Evolutionary conservation across 78 protist genomes (phyloP), one percentile per base, ranked within the genome.

Genomic region (Dictyostelium intermedium): DNA sequence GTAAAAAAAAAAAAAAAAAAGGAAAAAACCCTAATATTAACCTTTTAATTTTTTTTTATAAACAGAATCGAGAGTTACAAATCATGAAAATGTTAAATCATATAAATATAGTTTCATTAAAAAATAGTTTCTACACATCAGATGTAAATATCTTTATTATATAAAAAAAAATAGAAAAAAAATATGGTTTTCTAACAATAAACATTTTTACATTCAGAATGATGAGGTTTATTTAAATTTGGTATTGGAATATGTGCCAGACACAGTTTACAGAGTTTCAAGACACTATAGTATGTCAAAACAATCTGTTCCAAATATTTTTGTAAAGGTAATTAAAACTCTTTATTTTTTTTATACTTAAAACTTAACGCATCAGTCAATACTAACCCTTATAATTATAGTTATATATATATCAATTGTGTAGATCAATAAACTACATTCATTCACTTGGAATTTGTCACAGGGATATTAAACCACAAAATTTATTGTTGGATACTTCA

Each of bases 211-310:
- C 30, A 5, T 78, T 1, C 23, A 91, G 96, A 93, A 94, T 60
- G 99, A 98, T 69, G 99, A 99, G 78, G 86, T 99, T 7, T 99
- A 98, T 84, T 95, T 99, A 39, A 99, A 99, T 89, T 96, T 99
- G 11, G 99, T 99, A 27, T 92, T 99, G 91, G 99, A 99, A 56
- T 99, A 91, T 85, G 92, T 99, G 1, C 99, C 99, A 0, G 98
- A 98, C 69, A 99, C 99, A 1, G 97, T 99, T 47, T 97, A 97
- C 91, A 83, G 98, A 8, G 83, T 96, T 16, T 8, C 94, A 14
- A 89, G 99, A 16, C 91, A 96, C 82, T 97, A 97, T 94, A 37
- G 97, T 79, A 96, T 96, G 86, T 43, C 47, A 8, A 93, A 96
- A 95, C 97, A 96, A 87, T 0, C 39, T 32, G 83, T 99, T 78